These are phyloP conservation scores for Mycena olivaceomarginata DNA, from an alignment of 768 basidiomycete species.

Conservation along the genomic window DNA sequence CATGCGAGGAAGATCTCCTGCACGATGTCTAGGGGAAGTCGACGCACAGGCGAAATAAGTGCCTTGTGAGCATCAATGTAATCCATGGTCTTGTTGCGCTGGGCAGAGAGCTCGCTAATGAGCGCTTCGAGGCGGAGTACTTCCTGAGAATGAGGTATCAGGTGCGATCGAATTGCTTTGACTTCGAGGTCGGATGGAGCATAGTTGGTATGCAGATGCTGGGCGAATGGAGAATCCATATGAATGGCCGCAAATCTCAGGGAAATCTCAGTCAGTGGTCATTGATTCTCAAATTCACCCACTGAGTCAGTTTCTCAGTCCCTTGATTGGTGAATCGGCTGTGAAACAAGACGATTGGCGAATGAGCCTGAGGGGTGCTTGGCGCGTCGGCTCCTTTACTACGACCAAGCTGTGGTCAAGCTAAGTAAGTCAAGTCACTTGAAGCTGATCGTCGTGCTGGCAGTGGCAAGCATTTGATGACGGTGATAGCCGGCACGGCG, in stretches of 20 bases:
- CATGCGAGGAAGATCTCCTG: conserved; percentile 51
- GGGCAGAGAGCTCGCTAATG: not conserved
- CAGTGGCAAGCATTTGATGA: too few species aligned
- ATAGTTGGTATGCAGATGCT: conserved; percentile 4
- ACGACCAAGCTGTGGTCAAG: too few species aligned
- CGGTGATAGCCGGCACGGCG: too few species aligned
- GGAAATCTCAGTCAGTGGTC: too few species aligned
- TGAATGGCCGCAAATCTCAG: not conserved
- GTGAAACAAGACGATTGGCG: too few species aligned
- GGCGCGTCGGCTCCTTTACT: too few species aligned
- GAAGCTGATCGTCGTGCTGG: too few species aligned
- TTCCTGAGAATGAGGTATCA: not conserved
- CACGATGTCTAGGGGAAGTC: conserved; percentile 49
- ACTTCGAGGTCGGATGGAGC: not conserved
- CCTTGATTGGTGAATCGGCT: too few species aligned
- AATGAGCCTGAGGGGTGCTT: too few species aligned
- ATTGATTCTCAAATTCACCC: too few species aligned
- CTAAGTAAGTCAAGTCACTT: too few species aligned
- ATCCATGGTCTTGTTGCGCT: not conserved
- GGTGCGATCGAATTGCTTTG: not conserved
- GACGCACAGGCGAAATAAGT: conserved; percentile 48
- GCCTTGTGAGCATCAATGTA: conserved; percentile 46
- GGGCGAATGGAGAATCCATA: not conserved
- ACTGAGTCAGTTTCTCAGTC: too few species aligned
- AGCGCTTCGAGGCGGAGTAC: not conserved